Base-by-base conservation (phyloP, 2,329 filamentous ascomycete genomes). In the Kalmusia sp. region DNA sequence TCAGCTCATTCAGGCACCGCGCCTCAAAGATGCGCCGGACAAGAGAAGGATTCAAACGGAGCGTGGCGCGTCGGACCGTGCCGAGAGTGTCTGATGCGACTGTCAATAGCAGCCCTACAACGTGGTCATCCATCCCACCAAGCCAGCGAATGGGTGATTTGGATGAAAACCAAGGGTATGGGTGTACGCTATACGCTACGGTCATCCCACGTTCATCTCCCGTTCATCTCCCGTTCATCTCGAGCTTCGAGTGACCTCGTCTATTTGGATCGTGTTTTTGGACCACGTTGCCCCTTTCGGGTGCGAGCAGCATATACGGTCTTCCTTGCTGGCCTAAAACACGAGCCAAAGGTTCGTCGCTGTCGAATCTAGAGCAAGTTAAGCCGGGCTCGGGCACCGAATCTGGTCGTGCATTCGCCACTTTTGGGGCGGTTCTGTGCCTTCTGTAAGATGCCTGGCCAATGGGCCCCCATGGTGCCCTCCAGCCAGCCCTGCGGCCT, bases 301-400 rank as follows among this genome's bases (percentile, higher is more conserved):
- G 41, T 22, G n/a, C 41, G 19, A 45, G 3, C 28, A 24, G 11
- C 30, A 30, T 21, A 34, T 15, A 15, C 44, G 22, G 31, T 15
- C 21, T 24, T 46, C 19, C 14, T 47, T 19, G 3, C 19, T 34
- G 41, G 14, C 44, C 22, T 47, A 37, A 21, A 14, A 27, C 27
- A 28, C 27, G 31, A 8, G 22, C 28, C n/a, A n/a, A 19, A 25
- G n/a, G 14, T 25, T 14, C 21, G 14, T 37, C 21, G 31, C 21
- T 27, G 31, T 17, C 14, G 14, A 35, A 25, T 37, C 43, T 37
- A 37, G 44, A 47, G 15, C 33, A 37, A 21, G 15, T 37, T 14
- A 43, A 22, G 30, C 33, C 27, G 24, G 44, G 27, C 44, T 47
- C 44, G 44, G 44, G 25, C 33, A 47, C 44, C 44, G 44, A 37